Evolutionary conservation across 306 rosid species (phyloP).

Genomic region (Vicia villosa): DNA sequence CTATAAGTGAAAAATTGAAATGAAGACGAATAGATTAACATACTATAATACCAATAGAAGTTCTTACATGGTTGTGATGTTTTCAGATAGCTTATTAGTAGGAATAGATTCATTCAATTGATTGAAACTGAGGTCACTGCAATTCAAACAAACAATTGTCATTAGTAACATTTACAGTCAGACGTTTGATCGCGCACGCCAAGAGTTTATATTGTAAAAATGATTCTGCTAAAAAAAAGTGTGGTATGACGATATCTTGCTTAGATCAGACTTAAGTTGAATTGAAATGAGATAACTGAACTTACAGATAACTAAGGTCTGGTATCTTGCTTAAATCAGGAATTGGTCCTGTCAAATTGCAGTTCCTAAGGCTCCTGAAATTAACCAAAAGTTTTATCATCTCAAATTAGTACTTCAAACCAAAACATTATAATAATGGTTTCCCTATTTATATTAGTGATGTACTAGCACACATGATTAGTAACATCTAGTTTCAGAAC

Average conservation of each 20-base stretch:
- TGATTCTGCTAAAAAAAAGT: too few species aligned
- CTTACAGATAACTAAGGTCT: constrained; percentile 65
- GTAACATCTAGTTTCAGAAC: too few species aligned
- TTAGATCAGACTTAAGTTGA: background rate
- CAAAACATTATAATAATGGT: too few species aligned
- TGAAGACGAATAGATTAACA: constrained; percentile 19
- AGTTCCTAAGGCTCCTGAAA: constrained; percentile 87
- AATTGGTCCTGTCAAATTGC: constrained; percentile 76
- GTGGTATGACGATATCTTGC: too few species aligned
- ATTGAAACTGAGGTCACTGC: constrained; percentile 84
- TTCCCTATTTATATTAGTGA: too few species aligned
- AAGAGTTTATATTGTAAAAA: too few species aligned
- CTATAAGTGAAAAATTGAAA: background rate
- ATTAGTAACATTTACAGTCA: constrained; percentile 21
- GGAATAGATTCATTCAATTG: constrained; percentile 75
- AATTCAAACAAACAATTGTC: constrained; percentile 36
- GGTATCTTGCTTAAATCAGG: constrained; percentile 79
- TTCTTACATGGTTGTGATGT: constrained; percentile 81
- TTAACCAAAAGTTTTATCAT: constrained; percentile 9
- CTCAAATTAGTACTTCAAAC: too few species aligned
- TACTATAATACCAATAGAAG: constrained; percentile 33
- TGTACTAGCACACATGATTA: too few species aligned
- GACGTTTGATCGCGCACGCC: too few species aligned
- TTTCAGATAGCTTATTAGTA: constrained; percentile 53
- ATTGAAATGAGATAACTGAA: constrained; percentile 32